Evolutionary conservation across 2,329 filamentous ascomycete species (phyloP).

Genomic region (Epichloe coenophiala): DNA sequence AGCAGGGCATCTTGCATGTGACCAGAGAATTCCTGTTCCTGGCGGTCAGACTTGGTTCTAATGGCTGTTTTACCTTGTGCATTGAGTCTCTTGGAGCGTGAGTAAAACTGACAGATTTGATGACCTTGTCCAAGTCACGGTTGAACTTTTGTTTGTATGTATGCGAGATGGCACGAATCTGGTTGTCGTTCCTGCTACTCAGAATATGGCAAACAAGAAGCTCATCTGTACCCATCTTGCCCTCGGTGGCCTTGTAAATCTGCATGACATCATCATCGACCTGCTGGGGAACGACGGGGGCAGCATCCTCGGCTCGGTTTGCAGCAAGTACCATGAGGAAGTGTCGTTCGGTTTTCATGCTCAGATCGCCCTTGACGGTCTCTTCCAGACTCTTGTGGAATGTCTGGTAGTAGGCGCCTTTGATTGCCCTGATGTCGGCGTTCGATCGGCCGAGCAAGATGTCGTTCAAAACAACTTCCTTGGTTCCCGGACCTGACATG

Average conservation of each 20-base stretch:
- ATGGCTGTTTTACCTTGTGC: background rate
- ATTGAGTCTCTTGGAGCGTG: background rate
- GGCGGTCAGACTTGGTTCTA: background rate
- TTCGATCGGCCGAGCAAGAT: conserved; percentile 72
- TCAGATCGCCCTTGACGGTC: conserved; percentile 67
- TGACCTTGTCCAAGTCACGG: conserved; percentile 54
- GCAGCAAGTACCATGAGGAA: conserved; percentile 72
- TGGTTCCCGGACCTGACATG: conserved; percentile 70
- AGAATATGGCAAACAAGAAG: conserved; percentile 69
- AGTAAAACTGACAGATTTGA: conserved; percentile 45
- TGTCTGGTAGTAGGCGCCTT: conserved; percentile 56
- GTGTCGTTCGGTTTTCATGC: conserved; percentile 71
- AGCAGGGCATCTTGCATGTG: conserved; percentile 83
- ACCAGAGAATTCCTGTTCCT: conserved; percentile 59
- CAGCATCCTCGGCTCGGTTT: conserved; percentile 62
- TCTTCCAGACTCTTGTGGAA: conserved; percentile 54
- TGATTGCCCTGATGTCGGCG: conserved; percentile 79
- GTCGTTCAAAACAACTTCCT: conserved; percentile 76
- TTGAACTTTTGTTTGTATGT: conserved; percentile 64
- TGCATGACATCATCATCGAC: conserved; percentile 65
- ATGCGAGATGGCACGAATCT: conserved; percentile 69
- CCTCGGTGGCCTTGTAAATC: conserved; percentile 66
- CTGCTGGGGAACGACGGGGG: conserved; percentile 53
- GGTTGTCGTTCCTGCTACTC: conserved; percentile 60
- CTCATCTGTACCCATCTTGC: conserved; percentile 58